Base-by-base conservation (phyloP, 2,329 filamentous ascomycete genomes). In the Albifimbria verrucaria region DNA sequence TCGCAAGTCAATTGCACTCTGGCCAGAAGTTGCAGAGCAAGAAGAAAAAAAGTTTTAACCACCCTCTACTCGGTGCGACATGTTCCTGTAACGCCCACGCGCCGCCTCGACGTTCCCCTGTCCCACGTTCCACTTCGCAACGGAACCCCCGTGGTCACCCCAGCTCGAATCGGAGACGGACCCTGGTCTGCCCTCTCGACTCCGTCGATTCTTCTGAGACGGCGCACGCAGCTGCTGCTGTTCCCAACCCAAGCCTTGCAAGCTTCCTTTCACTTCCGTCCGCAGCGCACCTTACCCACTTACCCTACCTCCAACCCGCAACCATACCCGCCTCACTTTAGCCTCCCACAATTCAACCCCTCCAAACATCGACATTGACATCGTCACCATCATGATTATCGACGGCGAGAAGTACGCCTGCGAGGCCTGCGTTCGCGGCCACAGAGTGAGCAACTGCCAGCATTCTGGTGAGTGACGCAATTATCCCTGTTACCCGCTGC, bases 371-470 rank as follows among this genome's bases (percentile, higher is more conserved):
- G 41, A 22, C 51, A 53, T 52, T 47, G 15, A 42, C 47, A 50
- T 50, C 43, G 48, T 57, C 54, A 56, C 56, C 65, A 73, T 65
- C 57, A 92, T 92, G 89, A 81, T 92, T 72, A 89, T 92, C 72
- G 87, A 96, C 81, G 93, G 93, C 74, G 91, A 96, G 79, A 97
- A 97, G 80, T 97, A 85, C 79, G 93, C 93, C 75, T 97, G 93
- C 81, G 90, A 96, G 78, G 92, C 92, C 77, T 99, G 94, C 78
- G 92, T 99, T 71, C 89, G 94, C 75, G 94, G 94, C 69, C 94
- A 99, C 79, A 90, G 94, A 71, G 94, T 99, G 70, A 97, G 92
- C 87, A 96, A 94, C 72, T 99, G 94, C 80, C 91, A 93, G 73
- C 94, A 99, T 75, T 83, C 85, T 72, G 92, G 92, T 96, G 85